Conservation (phyloP, 1,284 basidiomycete species). For the Papiliotrema nemorosa region DNA sequence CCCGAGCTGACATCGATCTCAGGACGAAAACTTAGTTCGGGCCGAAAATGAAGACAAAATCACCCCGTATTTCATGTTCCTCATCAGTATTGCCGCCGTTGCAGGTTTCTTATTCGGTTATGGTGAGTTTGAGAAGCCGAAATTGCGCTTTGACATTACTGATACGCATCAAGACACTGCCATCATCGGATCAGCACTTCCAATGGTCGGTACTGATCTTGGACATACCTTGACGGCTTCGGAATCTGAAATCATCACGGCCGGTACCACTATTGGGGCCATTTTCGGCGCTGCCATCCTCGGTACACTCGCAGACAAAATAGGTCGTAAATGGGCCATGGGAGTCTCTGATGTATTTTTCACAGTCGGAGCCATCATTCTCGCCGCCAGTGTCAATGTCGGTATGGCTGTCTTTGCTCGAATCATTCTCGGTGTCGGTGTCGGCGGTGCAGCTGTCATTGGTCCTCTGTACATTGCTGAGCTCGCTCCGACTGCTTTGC, state of each 20-base stretch:
- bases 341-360: conserved; percentile 20
- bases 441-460: conserved; percentile 33
- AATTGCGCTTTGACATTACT: background rate
- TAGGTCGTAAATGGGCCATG: conserved; percentile 19
- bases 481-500: background rate
- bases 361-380: conserved; percentile 39
- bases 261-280: conserved; percentile 21
- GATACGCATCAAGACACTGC: conserved; percentile 4
- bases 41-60: conserved; percentile 5
- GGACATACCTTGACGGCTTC: conserved; percentile 9
- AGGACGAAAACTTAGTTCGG: background rate
- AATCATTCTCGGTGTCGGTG: conserved; percentile 43
- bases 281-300: conserved; percentile 20
- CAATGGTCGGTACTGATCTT: conserved; percentile 14
- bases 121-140: conserved; percentile 1
- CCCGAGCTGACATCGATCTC: no score
- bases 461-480: conserved; percentile 11
- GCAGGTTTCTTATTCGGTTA: conserved; percentile 12
- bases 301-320: conserved; percentile 12
- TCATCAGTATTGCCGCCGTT: conserved; percentile 5
- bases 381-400: conserved; percentile 33
- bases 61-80: conserved; percentile 2
- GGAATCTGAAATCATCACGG: conserved; percentile 21
- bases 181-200: conserved; percentile 18
- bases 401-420: conserved; percentile 39